These are phyloP conservation scores for Fusarium gaditjirri DNA, from an alignment of 2,329 filamentous ascomycete species.

Conservation along the genomic window DNA sequence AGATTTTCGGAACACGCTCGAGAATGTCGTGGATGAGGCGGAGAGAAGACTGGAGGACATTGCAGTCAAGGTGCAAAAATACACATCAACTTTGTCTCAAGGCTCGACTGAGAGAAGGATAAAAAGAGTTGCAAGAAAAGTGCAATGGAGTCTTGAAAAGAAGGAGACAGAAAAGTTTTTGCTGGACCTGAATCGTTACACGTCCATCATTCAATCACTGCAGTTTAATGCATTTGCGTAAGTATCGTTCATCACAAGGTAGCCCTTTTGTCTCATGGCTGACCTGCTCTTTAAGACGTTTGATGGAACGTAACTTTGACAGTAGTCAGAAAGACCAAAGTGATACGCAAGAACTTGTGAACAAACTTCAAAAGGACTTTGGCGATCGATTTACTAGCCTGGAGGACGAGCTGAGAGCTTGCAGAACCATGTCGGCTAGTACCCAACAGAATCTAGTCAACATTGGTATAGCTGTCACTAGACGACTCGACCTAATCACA, in stretches of 20 bases:
- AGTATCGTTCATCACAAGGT: accelerated
- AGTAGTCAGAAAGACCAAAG: background rate
- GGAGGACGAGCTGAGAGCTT: background rate
- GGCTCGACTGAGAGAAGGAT: accelerated
- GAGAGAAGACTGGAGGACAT: accelerated
- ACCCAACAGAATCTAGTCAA: accelerated
- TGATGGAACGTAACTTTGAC: background rate
- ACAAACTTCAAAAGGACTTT: background rate
- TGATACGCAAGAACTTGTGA: background rate
- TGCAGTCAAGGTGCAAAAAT: background rate
- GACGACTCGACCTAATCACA: accelerated
- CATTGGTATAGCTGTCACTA: accelerated
- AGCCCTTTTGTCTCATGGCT: accelerated
- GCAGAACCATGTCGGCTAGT: accelerated
- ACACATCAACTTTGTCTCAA: accelerated
- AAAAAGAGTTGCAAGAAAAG: background rate
- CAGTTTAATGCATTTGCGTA: background rate
- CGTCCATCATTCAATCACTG: background rate
- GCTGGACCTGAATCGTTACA: accelerated
- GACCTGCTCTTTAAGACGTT: accelerated
- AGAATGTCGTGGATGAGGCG: background rate
- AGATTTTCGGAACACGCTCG: accelerated
- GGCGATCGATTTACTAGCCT: accelerated
- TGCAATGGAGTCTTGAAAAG: background rate
- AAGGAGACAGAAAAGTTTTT: background rate